Percentiles rank a stretch among this genome's conserved stretches.
Conservation (phyloP, 2,329 filamentous ascomycete genomes). For the Claviceps sp. region DNA sequence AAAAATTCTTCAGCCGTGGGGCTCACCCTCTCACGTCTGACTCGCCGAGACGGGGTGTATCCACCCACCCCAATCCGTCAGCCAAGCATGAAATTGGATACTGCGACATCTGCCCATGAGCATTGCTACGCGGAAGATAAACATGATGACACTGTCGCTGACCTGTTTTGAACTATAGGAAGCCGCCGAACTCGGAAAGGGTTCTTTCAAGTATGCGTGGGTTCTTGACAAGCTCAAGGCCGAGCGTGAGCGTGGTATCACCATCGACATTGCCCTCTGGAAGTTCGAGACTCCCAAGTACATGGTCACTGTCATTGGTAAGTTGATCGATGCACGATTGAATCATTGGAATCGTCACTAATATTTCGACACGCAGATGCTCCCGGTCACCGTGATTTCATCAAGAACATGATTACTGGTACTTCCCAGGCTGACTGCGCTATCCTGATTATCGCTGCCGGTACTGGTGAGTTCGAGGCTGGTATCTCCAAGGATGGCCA, state of each 20-base stretch:
- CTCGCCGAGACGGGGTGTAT: too few species aligned
- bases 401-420: conserved; percentile 99
- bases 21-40: too few species aligned
- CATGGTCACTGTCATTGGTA: conserved; percentile 95
- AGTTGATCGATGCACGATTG: neutral
- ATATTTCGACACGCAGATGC: conserved; percentile 47
- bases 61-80: too few species aligned
- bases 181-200: conserved; percentile 98
- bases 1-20: too few species aligned
- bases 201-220: conserved; percentile 99
- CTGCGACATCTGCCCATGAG: neutral
- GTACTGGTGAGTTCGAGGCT: conserved; percentile 99
- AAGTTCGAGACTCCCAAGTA: conserved; percentile 99
- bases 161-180: conserved; percentile 45
- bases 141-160: neutral
- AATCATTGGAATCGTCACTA: too few species aligned
- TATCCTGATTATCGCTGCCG: conserved; percentile 98
- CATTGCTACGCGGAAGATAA: neutral
- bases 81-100: too few species aligned
- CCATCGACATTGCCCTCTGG: conserved; percentile 99
- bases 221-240: conserved; percentile 99
- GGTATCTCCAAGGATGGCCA: conserved; percentile 99
- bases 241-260: conserved; percentile 99
- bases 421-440: conserved; percentile 99
- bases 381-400: conserved; percentile 99